Conservation (phyloP, 352 stramenopile genomes). For the Globisporangium carolinianum region DNA sequence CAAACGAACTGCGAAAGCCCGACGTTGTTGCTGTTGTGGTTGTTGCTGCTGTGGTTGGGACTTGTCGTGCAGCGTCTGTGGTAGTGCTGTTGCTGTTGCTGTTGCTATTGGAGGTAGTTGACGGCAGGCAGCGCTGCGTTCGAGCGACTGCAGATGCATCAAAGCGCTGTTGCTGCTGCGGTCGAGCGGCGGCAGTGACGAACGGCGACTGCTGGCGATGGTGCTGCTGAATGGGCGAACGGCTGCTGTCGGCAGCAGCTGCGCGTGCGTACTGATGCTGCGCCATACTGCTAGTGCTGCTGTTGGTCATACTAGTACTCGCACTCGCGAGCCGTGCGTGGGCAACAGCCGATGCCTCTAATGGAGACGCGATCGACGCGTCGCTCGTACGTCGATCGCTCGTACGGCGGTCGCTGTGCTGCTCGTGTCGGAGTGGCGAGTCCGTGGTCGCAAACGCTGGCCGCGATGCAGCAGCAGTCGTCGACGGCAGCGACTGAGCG, state of each 20-base stretch:
- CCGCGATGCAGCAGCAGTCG: too few species aligned
- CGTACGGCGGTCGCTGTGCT: too few species aligned
- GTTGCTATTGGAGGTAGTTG: background rate
- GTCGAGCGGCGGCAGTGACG: background rate
- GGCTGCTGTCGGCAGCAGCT: background rate
- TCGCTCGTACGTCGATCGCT: background rate
- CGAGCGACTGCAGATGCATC: background rate
- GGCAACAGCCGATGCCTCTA: background rate
- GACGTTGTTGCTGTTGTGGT: constrained; percentile 3
- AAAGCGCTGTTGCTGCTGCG: background rate
- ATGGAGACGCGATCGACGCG: background rate
- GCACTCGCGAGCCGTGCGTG: too few species aligned
- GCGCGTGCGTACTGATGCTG: background rate
- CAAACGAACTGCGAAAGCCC: background rate
- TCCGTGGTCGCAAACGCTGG: background rate
- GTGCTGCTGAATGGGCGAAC: background rate
- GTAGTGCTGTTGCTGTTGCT: background rate
- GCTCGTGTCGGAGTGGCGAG: background rate
- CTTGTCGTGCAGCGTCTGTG: background rate
- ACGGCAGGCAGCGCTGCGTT: background rate
- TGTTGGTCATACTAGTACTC: background rate
- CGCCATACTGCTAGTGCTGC: background rate
- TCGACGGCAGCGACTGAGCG: background rate
- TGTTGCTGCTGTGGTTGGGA: background rate
- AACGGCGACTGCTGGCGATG: background rate